Evolutionary conservation across 345 rosid genomes (phyloP).

Genomic region (Ailanthus altissimus): DNA sequence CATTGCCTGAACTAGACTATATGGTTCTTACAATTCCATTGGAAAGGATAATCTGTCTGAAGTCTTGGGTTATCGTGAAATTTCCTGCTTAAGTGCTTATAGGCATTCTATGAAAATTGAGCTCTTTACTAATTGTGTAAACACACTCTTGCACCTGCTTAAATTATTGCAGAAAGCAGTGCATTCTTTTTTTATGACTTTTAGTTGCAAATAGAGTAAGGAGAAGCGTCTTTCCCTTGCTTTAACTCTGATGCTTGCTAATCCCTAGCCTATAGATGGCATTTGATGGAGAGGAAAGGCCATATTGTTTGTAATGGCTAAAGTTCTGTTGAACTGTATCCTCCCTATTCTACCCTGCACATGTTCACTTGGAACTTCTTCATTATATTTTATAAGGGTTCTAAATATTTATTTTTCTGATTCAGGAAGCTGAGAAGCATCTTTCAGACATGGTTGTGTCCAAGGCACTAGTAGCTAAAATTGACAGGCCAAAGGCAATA

Average conservation of each 20-base stretch:
- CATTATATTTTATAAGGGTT: not conserved
- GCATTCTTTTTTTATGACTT: not conserved
- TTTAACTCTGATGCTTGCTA: not conserved
- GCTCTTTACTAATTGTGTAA: not conserved
- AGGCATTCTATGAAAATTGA: not conserved
- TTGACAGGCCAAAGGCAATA: slow-evolving; percentile 81
- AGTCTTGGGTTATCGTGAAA: not conserved
- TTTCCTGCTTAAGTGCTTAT: not conserved
- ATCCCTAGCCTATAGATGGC: not conserved
- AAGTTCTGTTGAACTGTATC: not conserved
- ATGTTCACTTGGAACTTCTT: not conserved
- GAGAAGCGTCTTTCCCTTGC: not conserved
- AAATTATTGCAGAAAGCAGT: not conserved
- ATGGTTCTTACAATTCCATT: not conserved
- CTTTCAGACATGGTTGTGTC: slow-evolving; percentile 99
- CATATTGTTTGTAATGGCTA: not conserved
- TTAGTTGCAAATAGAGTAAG: not conserved
- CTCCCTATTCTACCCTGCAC: not conserved
- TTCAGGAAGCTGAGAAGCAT: slow-evolving; percentile 93
- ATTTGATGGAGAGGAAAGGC: not conserved
- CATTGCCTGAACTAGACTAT: not conserved
- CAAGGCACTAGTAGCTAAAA: slow-evolving; percentile 86
- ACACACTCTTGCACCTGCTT: not conserved
- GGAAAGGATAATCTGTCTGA: not conserved
- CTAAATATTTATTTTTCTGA: slow-evolving; percentile 5